Percentiles rank a stretch among this genome's conserved stretches.
phyloP scores from a whole-genome alignment of 2,329 filamentous ascomycete species.

The Monosporascus sp. region DNA sequence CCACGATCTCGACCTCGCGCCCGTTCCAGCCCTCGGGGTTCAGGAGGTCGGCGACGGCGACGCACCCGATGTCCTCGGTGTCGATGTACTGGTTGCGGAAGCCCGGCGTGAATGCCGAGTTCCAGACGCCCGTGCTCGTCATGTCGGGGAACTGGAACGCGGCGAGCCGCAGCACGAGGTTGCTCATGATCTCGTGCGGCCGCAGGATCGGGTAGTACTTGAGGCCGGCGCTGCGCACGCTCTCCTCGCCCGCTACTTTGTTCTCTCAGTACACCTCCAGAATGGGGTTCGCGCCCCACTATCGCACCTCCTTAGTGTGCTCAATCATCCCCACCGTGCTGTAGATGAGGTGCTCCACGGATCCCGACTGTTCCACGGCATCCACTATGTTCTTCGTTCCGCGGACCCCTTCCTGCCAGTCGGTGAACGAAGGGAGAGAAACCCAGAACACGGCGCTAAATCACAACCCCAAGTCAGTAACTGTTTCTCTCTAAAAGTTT shows the following conservation, averaged over 20 bases:
- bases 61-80: slow-evolving; percentile 9
- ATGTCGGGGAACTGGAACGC: slow-evolving; percentile 4
- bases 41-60: slow-evolving; percentile 5
- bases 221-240: slow-evolving; percentile 6
- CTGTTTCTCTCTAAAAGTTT: too few species aligned
- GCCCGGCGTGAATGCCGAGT: slow-evolving; percentile 1
- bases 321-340: slow-evolving; percentile 5
- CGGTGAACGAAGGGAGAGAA: slow-evolving; percentile 2
- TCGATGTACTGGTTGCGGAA: slow-evolving; percentile 4
- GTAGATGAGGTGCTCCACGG: slow-evolving; percentile 11
- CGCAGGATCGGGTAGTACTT: slow-evolving; percentile 12
- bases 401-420: slow-evolving; percentile 4
- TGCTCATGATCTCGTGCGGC: slow-evolving; percentile 12
- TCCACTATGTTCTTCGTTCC: slow-evolving; percentile 8
- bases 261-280: slow-evolving; percentile 6
- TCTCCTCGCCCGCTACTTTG: slow-evolving; percentile 9
- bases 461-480: too few species aligned
- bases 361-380: slow-evolving; percentile 5
- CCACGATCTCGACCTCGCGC: slow-evolving; percentile 4
- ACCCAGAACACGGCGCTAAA: slow-evolving; percentile 1
- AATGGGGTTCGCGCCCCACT: slow-evolving; percentile 3
- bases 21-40: slow-evolving; percentile 4
- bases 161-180: slow-evolving; percentile 4
- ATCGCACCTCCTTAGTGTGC: not conserved
- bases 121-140: slow-evolving; percentile 2